A percentile compares a stretch with the other conserved stretches of the same genome.
phyloP scores from a whole-genome alignment of 306 rosid species.

The Cucumis cinereus region DNA sequence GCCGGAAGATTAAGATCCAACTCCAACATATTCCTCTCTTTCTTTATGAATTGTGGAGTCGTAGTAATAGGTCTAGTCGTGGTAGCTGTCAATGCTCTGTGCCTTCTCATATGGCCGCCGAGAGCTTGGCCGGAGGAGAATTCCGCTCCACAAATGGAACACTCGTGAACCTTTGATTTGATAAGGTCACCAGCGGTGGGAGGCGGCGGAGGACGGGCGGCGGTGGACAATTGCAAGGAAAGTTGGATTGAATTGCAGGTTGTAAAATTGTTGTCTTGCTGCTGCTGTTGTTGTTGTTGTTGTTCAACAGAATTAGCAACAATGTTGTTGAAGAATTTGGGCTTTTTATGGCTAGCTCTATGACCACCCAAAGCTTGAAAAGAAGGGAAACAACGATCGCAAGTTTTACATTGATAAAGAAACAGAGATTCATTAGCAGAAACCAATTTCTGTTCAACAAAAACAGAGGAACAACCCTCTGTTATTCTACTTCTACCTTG shows the following conservation, averaged over 20 bases:
- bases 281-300: neutral
- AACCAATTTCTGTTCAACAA: neutral
- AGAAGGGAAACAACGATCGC: constrained; percentile 58
- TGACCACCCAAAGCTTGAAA: constrained; percentile 95
- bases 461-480: neutral
- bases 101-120: constrained; percentile 95
- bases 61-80: neutral
- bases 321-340: constrained; percentile 11
- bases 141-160: constrained; percentile 66
- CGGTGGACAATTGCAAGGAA: constrained; percentile 33
- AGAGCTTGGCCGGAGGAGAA: constrained; percentile 89
- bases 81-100: constrained; percentile 30
- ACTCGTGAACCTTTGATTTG: constrained; percentile 54
- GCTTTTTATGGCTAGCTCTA: constrained; percentile 75
- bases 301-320: neutral
- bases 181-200: neutral
- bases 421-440: neutral
- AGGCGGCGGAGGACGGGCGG: neutral
- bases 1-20: constrained; percentile 88
- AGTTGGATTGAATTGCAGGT: constrained; percentile 32
- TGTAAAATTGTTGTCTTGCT: neutral
- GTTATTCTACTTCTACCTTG: constrained; percentile 21
- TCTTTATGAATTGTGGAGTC: constrained; percentile 17
- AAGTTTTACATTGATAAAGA: constrained; percentile 68
- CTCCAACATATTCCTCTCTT: constrained; percentile 28